Evolutionary conservation across 164 flowering plant genomes (phyloP), one percentile per base, ranked within the genome.

Genomic region (Aristolochia californica): DNA sequence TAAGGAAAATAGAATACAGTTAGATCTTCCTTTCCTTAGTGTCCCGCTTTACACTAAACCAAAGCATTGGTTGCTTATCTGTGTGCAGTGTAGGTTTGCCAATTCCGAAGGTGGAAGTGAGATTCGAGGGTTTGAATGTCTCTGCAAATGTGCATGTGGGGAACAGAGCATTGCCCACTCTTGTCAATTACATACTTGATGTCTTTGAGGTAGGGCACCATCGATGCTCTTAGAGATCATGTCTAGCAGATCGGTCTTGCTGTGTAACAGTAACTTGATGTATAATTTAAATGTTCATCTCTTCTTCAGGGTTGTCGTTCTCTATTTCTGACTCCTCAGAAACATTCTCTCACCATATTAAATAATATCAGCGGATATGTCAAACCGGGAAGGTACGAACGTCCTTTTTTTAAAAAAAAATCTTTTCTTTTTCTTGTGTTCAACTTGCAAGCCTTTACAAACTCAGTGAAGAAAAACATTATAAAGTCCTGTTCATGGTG

Each of bases 141-240:
- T 51, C 53, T 4, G 96, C 95, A 0, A 60, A 88, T 38, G 88
- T 86, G 49, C 74, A 84, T 65, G 53, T 67, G 2, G 96, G 88
- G 0, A 58, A 72, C 15, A 88, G 98, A 75, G 90, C 98, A 44
- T 72, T 91, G 74, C 98, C 98, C 14, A 86, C 96, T 26, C 64
- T 91, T 57, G 55, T 77, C 34, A 91, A 91, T 63, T 78, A 44
- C 55, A 18, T 69, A 52, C 88, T 81, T 40, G 75, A 86, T 58
- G 48, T 45, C 0, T 0, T 80, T 0, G 98, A 91, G 88, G 98
- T 88, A n/a, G n/a, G n/a, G n/a, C n/a, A 20, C 0, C 2, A 40
- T 1, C 22, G 26, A 16, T 28, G 17, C n/a, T 28, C 56, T 24
- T 25, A 4, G 18, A 27, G 1, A 2, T 17, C 2, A 28, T 14